Conservation (phyloP, 2,329 filamentous ascomycete genomes). For the Diaporthe sp. region DNA sequence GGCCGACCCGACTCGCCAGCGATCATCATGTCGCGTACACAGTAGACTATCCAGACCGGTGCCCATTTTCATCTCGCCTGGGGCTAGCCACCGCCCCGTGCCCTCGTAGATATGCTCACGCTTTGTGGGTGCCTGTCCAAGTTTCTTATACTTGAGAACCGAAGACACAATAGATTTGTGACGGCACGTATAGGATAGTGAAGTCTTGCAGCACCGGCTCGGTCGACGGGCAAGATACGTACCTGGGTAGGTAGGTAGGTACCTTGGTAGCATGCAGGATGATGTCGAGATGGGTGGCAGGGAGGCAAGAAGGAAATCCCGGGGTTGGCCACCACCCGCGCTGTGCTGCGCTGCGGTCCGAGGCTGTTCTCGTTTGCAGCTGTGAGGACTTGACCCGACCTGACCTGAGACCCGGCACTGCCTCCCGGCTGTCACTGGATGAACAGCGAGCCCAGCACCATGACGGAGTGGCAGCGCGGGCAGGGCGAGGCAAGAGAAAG, state of each 20-base stretch:
- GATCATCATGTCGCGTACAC: conserved; percentile 21
- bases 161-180: not conserved
- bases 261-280: conserved; percentile 10
- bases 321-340: not conserved
- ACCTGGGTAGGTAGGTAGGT: not conserved
- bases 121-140: not conserved
- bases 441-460: conserved; percentile 1
- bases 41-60: not conserved
- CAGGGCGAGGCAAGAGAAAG: not conserved
- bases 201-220: not conserved
- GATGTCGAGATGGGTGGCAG: not conserved
- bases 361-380: conserved; percentile 22
- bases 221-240: not conserved
- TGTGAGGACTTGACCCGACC: conserved; percentile 16
- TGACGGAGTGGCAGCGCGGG: not conserved
- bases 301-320: not conserved
- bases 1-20: conserved; percentile 31
- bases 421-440: not conserved
- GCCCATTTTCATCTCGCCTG: conserved; percentile 23
- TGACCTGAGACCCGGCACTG: conserved; percentile 22
- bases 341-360: conserved; percentile 11
- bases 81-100: not conserved
- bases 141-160: not conserved
- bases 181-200: not conserved
- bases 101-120: not conserved